These are phyloP conservation scores for Magnusiomyces ingens DNA, from an alignment of 1,139 yeast genomes.

Conservation along the genomic window DNA sequence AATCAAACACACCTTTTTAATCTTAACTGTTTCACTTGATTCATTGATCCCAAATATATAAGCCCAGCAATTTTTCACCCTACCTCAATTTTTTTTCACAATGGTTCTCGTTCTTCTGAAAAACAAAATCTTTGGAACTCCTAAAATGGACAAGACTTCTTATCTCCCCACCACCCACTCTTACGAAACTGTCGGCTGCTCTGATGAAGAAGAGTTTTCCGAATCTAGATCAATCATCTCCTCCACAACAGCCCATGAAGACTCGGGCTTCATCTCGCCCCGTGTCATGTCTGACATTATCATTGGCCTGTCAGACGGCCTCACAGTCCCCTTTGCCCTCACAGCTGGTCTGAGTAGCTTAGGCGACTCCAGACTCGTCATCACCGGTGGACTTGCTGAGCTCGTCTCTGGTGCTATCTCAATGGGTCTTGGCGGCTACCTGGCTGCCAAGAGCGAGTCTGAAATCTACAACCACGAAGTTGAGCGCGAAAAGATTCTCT, in stretches of 20 bases:
- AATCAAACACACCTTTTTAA: too few species aligned
- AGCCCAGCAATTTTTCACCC: neutral
- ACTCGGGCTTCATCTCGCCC: constrained; percentile 31
- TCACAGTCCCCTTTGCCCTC: constrained; percentile 78
- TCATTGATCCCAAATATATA: neutral
- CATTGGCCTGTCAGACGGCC: constrained; percentile 74
- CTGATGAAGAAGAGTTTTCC: constrained; percentile 11
- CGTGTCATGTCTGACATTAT: constrained; percentile 73
- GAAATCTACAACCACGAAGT: constrained; percentile 49
- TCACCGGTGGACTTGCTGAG: constrained; percentile 83
- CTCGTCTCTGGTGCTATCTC: constrained; percentile 78
- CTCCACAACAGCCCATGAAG: constrained; percentile 15
- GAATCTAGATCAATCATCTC: constrained; percentile 6
- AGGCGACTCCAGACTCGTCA: constrained; percentile 66
- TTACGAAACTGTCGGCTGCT: constrained; percentile 20
- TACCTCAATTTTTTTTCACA: constrained; percentile 4
- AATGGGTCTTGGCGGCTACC: constrained; percentile 79
- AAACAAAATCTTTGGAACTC: constrained; percentile 26
- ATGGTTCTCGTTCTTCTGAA: constrained; percentile 33
- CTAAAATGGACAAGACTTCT: neutral
- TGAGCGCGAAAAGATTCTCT: constrained; percentile 51
- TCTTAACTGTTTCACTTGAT: too few species aligned
- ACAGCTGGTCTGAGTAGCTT: constrained; percentile 75
- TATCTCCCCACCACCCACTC: constrained; percentile 24
- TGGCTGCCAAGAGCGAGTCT: constrained; percentile 72